These are phyloP conservation scores for Ceratocystis smalleyi DNA, from an alignment of 2,329 filamentous ascomycete species.

Conservation along the genomic window DNA sequence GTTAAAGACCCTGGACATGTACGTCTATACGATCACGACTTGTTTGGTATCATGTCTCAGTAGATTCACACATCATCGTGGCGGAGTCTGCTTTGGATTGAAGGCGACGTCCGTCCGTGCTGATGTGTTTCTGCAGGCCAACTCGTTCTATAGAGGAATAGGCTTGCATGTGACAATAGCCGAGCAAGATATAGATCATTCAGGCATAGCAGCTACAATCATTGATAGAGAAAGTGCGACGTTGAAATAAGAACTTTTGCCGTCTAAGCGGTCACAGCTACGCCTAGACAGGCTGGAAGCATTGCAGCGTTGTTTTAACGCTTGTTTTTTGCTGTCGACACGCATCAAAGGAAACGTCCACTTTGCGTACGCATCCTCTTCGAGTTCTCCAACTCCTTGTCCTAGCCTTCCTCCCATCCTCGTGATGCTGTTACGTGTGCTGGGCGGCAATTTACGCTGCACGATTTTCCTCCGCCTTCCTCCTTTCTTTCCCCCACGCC, in stretches of 20 bases:
- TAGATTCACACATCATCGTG: neutral
- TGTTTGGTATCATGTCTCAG: neutral
- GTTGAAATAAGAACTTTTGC: constrained; percentile 1
- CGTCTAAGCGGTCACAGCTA: neutral
- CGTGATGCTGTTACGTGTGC: neutral
- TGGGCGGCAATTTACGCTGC: neutral
- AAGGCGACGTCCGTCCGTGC: neutral
- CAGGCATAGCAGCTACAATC: neutral
- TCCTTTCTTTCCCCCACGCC: neutral
- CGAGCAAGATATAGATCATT: neutral
- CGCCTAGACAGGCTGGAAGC: neutral
- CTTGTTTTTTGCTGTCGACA: neutral
- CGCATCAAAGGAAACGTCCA: neutral
- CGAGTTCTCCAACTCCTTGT: neutral
- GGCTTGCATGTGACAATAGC: neutral
- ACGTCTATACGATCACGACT: neutral
- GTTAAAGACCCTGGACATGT: fast-evolving
- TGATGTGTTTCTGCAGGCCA: neutral
- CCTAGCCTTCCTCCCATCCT: neutral
- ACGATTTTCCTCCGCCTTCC: neutral
- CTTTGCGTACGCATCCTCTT: neutral
- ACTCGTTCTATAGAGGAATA: neutral
- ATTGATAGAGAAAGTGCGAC: neutral
- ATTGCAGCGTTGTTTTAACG: neutral
- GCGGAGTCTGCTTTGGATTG: neutral